These are phyloP conservation scores for Amborella trichopoda DNA, from an alignment of 164 flowering plant species.

Conservation along the genomic window DNA sequence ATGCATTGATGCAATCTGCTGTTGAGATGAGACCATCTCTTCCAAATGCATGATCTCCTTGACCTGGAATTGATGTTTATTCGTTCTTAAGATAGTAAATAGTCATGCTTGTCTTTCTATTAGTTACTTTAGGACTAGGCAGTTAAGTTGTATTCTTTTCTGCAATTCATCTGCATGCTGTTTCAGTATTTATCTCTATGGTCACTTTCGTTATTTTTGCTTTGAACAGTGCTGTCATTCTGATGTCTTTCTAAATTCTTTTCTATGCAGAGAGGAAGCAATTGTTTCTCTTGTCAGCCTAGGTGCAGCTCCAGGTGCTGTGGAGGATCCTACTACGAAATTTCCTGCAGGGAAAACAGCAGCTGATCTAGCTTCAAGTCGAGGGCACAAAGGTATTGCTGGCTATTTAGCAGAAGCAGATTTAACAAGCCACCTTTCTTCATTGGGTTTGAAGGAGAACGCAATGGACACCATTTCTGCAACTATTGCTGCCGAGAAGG, in stretches of 20 bases:
- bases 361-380: slow-evolving; percentile 64
- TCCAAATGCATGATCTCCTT: no score
- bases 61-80: no score
- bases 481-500: slow-evolving; percentile 27
- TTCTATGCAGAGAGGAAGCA: slow-evolving; percentile 42
- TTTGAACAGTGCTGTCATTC: no score
- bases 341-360: slow-evolving; percentile 63
- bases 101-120: no score
- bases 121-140: no score
- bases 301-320: slow-evolving; percentile 53
- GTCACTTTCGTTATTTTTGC: no score
- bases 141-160: no score
- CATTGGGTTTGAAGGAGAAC: slow-evolving; percentile 19
- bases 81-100: no score
- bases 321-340: slow-evolving; percentile 54
- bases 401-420: slow-evolving; percentile 67
- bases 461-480: slow-evolving; percentile 17
- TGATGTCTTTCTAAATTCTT: not conserved
- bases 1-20: no score
- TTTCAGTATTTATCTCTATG: no score
- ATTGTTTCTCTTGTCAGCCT: slow-evolving; percentile 35
- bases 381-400: slow-evolving; percentile 72
- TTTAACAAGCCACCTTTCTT: slow-evolving; percentile 32
- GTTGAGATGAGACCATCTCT: no score
- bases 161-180: no score